These are phyloP conservation scores for Scutellaria barbata DNA, from an alignment of 257 asterid genomes.

Conservation along the genomic window DNA sequence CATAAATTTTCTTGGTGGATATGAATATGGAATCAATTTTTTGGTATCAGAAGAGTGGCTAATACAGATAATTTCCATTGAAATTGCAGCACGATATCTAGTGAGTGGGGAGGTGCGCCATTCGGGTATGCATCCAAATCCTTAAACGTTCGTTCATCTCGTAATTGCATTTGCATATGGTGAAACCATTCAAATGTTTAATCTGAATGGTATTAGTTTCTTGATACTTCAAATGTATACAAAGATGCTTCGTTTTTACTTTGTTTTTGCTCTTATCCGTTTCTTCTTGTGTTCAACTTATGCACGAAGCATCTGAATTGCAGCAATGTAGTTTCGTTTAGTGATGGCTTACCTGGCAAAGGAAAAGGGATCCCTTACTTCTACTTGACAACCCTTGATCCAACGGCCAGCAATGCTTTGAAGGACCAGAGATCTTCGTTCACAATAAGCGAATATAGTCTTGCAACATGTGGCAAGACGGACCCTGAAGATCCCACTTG, in stretches of 20 bases:
- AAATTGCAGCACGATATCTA: slow-evolving; percentile 77
- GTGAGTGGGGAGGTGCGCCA: slow-evolving; percentile 87
- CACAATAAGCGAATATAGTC: slow-evolving; percentile 70
- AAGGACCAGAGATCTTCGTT: slow-evolving; percentile 77
- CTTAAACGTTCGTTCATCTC: slow-evolving; percentile 12
- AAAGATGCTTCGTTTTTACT: not conserved
- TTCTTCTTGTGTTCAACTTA: not conserved
- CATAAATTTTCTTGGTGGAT: not conserved
- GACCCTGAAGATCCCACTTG: slow-evolving; percentile 90
- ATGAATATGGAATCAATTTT: not conserved
- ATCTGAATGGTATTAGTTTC: not conserved
- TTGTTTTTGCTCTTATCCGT: too few species aligned
- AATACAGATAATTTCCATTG: slow-evolving; percentile 27
- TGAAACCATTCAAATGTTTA: not conserved
- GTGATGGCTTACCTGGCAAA: slow-evolving; percentile 78
- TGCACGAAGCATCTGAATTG: slow-evolving; percentile 19
- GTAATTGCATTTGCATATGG: not conserved
- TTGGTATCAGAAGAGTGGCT: slow-evolving; percentile 2
- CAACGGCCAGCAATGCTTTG: slow-evolving; percentile 78
- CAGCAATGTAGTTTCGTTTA: slow-evolving; percentile 89
- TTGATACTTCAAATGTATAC: not conserved
- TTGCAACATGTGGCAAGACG: slow-evolving; percentile 73
- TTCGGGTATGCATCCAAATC: slow-evolving; percentile 68
- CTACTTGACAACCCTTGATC: slow-evolving; percentile 85
- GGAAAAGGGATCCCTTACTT: slow-evolving; percentile 81